Base-by-base conservation (phyloP, 208 protist species). In the Hexamita inflata region DNA sequence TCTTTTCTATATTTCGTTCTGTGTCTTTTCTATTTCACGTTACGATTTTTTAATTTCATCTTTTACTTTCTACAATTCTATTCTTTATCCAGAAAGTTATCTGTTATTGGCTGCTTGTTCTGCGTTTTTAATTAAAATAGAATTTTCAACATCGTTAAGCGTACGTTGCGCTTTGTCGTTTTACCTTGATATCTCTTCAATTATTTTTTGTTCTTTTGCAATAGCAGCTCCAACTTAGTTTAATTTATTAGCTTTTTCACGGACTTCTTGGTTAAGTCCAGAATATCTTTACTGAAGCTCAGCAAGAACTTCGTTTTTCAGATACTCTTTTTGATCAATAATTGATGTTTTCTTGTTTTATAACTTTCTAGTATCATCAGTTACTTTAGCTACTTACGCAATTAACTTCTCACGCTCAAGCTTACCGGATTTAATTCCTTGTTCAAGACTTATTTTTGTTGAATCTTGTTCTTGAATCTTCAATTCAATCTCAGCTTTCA, bases 91-190 rank as follows among this genome's bases (percentile, higher is more conserved):
- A 29, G n/a, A 2, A 32, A 70, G 28, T 38, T 70, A 34, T 57
- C 64, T 40, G n/a, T 13, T 45, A 49, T 38, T n/a, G 15, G 64
- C 26, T n/a, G 64, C 38, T 34, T 70, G 35, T 70, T 70, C 32
- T 49, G 64, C 64, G 35, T 70, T 70, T 24, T 70, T 38, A 49
- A 70, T 45, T n/a, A 70, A 38, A 38, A 70, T 49, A 9, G 24
- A 2, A 35, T 45, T n/a, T 38, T 70, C 64, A 9, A 45, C 15
- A 19, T 11, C n/a, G 42, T 57, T 70, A 4, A 70, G 15, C 11
- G 15, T n/a, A 15, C 42, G 9, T 4, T 70, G 9, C 42, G 11
- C 9, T 45, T n/a, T 38, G 38, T 70, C 64, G n/a, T 70, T 70
- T 49, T 70, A 9, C 26, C 15, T 15, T 38, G 60, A 66, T 15